Base-by-base conservation (phyloP, 164 flowering plant species). In the Chimonanthus praecox region DNA sequence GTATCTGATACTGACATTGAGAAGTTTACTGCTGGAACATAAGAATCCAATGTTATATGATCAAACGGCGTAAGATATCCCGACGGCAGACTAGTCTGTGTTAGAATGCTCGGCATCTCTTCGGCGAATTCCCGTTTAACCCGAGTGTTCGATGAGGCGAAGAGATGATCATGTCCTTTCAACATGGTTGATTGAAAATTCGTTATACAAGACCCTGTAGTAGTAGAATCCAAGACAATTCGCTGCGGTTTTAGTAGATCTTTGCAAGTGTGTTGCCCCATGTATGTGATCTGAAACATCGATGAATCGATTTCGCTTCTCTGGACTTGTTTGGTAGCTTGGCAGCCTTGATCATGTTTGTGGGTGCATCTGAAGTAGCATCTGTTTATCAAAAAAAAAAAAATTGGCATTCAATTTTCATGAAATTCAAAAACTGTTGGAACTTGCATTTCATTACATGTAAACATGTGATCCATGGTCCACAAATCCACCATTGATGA, bases 251-350 rank as follows among this genome's bases (percentile, higher is more conserved):
- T 78, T 7, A 69, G 48, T 72, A 49, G 72, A 51, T 70, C 78
- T 68, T 65, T 81, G 84, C 96, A 91, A 0, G 89, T 87, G 75
- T 91, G 96, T 5, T 72, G 70, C 2, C 90, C 88, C 20, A 84
- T 80, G 83, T 89, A 91, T 2, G 84, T 85, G 71, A 79, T 84
- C 9, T 63, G 80, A 73, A 76, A 87, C 78, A 70, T 58, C 2
- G 75, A 45, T 0, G 87, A 85, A 2, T 85, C 71, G 2, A 78
- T 79, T 71, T 73, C 73, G 0, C 72, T 74, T 63, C 46, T 75
- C 67, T 83, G 83, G 3, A 83, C 82, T 70, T 83, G 85, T 74
- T 79, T 85, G 2, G 73, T 70, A 20, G 85, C 85, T 64, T 43
- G 73, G 58, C 87, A 85, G 5, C 77, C 81, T 66, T 80, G 82